phyloP scores from a whole-genome alignment of 2,329 filamentous ascomycete species.

The Cryphonectria nitschkei region DNA sequence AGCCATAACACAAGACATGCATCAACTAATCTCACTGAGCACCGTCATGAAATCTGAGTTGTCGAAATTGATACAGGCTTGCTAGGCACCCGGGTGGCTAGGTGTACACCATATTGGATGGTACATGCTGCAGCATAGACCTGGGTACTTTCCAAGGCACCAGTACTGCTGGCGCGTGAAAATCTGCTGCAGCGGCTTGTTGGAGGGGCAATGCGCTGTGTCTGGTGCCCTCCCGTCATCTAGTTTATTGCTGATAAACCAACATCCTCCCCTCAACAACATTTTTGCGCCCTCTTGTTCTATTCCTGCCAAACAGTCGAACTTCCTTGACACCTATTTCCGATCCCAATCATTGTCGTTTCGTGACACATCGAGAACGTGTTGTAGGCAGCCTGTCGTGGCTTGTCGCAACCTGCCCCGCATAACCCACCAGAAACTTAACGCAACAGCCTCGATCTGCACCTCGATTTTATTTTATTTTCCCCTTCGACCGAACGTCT shows the following conservation, averaged over 20 bases:
- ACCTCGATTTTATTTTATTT: conserved; percentile 4
- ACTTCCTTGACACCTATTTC: neutral
- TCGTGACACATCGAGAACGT: neutral
- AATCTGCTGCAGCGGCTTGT: conserved; percentile 9
- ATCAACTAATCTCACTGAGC: neutral
- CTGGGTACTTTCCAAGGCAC: neutral
- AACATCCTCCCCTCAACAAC: neutral
- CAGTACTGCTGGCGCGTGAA: conserved; percentile 16
- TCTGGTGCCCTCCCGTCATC: conserved; percentile 5
- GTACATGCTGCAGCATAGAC: neutral
- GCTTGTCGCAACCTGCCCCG: conserved; percentile 16
- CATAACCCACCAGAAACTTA: conserved; percentile 23
- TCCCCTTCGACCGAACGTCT: neutral
- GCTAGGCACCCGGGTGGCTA: neutral
- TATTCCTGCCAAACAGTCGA: neutral
- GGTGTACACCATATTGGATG: neutral
- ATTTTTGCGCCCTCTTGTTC: neutral
- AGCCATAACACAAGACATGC: neutral
- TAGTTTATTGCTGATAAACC: conserved; percentile 11
- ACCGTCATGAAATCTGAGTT: neutral
- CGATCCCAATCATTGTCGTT: neutral
- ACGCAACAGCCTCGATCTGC: conserved; percentile 4
- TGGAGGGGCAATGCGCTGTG: neutral
- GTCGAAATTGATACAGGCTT: neutral
- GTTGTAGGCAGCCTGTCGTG: neutral